Evolutionary conservation across 148 eudicot species (phyloP).

Genomic region (Oxyria digyna): DNA sequence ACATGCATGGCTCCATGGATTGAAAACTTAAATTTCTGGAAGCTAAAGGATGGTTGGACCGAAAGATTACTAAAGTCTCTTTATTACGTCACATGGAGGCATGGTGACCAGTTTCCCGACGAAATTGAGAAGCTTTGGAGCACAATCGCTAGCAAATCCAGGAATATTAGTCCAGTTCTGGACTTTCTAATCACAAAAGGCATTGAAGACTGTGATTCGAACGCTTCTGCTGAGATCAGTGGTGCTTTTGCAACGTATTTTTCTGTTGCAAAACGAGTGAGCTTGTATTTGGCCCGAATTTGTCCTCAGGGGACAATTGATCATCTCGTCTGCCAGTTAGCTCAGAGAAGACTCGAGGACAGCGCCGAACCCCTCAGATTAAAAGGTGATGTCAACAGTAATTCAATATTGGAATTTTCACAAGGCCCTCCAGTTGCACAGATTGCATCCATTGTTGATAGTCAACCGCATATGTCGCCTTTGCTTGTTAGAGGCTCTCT

Average conservation of each 20-base stretch:
- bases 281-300: constrained; percentile 90
- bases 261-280: constrained; percentile 94
- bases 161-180: constrained; percentile 90
- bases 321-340: constrained; percentile 87
- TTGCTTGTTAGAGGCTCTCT: constrained; percentile 94
- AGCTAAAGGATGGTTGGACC: constrained; percentile 97
- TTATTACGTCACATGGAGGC: constrained; percentile 97
- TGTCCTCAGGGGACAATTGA: constrained; percentile 96
- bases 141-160: constrained; percentile 93
- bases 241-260: constrained; percentile 98
- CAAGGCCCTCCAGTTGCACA: constrained; percentile 77
- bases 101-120: constrained; percentile 99
- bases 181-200: constrained; percentile 96
- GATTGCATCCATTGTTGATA: constrained; percentile 52
- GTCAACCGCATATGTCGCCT: constrained; percentile 98
- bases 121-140: constrained; percentile 99
- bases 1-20: constrained; percentile 99
- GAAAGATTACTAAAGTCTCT: constrained; percentile 83
- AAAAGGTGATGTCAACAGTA: constrained; percentile 53
- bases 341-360: constrained; percentile 93
- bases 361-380: constrained; percentile 72
- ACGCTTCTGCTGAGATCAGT: constrained; percentile 95
- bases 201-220: constrained; percentile 97
- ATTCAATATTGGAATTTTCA: constrained; percentile 71
- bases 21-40: constrained; percentile 96